Percentiles rank a stretch among this genome's conserved stretches.
Evolutionary conservation across 1,139 yeast species (phyloP).

Genomic region (Debaryomyces sp.): DNA sequence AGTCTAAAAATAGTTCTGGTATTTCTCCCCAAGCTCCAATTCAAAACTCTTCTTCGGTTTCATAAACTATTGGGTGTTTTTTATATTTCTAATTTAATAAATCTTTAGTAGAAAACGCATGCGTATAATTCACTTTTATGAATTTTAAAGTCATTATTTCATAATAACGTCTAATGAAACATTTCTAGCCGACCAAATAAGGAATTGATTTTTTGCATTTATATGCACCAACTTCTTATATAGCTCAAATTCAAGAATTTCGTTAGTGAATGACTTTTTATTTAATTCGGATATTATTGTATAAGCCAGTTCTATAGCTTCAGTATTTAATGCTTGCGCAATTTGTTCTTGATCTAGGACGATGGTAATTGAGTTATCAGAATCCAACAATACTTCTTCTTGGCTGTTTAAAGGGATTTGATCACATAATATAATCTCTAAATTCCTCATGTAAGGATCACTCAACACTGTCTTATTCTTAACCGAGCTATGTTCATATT

Average conservation of each 20-base stretch:
- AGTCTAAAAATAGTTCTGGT: slow-evolving; percentile 6
- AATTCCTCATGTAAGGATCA: slow-evolving; percentile 27
- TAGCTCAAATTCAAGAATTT: slow-evolving; percentile 10
- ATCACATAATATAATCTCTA: slow-evolving; percentile 27
- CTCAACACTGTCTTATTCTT: slow-evolving; percentile 11
- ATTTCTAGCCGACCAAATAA: slow-evolving; percentile 14
- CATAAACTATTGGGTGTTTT: neutral
- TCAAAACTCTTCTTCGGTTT: neutral
- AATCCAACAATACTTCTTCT: slow-evolving; percentile 12
- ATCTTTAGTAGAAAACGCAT: neutral
- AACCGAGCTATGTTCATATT: slow-evolving; percentile 16
- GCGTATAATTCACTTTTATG: neutral
- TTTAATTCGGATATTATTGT: slow-evolving; percentile 9
- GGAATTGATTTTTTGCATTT: slow-evolving; percentile 1
- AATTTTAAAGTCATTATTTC: neutral
- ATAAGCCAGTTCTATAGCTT: slow-evolving; percentile 26
- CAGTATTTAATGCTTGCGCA: slow-evolving; percentile 17
- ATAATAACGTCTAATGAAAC: neutral
- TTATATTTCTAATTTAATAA: neutral
- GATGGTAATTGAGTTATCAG: slow-evolving; percentile 20
- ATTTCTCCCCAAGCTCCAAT: neutral
- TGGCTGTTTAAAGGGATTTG: neutral
- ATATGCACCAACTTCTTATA: slow-evolving; percentile 15
- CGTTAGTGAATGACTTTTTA: neutral
- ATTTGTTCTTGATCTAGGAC: slow-evolving; percentile 20